phyloP scores from a whole-genome alignment of 1,139 yeast genomes.

The Zygoascus sp. region DNA sequence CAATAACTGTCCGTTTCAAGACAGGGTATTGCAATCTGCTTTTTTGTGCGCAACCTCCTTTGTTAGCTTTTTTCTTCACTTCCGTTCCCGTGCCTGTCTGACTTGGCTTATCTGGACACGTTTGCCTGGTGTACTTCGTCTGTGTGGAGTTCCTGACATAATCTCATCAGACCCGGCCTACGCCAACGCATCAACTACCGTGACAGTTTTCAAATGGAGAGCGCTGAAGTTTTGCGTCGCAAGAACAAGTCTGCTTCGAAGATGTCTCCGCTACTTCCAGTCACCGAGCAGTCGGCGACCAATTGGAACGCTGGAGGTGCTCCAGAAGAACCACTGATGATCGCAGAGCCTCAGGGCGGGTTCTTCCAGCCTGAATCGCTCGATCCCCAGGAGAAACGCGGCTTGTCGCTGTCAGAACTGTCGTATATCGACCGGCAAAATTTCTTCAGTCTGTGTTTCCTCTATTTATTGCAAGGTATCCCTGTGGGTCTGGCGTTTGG shows the following conservation, averaged over 20 bases:
- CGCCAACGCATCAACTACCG: constrained; percentile 1
- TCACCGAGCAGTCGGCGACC: constrained; percentile 5
- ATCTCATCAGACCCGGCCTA: neutral
- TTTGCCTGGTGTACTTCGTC: neutral
- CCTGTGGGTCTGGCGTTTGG: constrained; percentile 97
- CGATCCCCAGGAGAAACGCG: constrained; percentile 6
- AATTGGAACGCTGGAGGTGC: neutral
- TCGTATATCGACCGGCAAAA: constrained; percentile 46
- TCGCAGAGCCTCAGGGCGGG: constrained; percentile 12
- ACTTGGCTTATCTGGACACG: neutral
- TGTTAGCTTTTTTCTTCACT: too few species aligned
- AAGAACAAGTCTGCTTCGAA: constrained; percentile 7
- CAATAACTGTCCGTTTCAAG: too few species aligned
- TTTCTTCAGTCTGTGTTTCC: constrained; percentile 61
- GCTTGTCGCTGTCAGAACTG: constrained; percentile 25
- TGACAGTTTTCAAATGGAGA: neutral
- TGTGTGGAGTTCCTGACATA: neutral
- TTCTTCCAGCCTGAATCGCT: neutral
- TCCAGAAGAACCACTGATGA: constrained; percentile 3
- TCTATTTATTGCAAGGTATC: constrained; percentile 85
- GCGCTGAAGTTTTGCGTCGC: constrained; percentile 9
- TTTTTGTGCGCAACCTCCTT: too few species aligned
- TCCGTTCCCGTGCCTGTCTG: too few species aligned
- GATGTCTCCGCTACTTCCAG: constrained; percentile 10
- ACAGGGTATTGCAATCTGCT: too few species aligned